Conservation (phyloP, 1,139 yeast species). For the Saccharomyces pastorianus region DNA sequence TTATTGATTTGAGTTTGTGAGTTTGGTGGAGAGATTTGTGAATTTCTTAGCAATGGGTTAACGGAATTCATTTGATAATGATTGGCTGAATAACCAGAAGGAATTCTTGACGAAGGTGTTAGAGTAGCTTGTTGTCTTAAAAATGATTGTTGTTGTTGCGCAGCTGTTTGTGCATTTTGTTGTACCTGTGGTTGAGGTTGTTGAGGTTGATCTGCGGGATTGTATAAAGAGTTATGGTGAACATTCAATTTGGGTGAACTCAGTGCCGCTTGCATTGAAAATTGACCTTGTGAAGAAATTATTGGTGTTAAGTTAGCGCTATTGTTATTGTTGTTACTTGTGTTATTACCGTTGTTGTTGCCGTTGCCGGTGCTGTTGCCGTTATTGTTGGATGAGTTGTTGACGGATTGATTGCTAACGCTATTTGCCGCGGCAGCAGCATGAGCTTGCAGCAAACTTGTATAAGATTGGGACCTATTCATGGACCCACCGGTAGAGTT, state of each 20-base stretch:
- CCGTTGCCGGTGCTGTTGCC: not conserved
- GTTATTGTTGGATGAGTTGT: constrained; percentile 10
- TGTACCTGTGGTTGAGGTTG: constrained; percentile 10
- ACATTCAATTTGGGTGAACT: not conserved
- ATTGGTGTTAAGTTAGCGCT: constrained; percentile 10
- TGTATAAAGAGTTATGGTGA: constrained; percentile 2
- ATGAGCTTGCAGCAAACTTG: constrained; percentile 31
- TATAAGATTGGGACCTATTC: constrained; percentile 30
- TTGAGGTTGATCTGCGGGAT: constrained; percentile 3
- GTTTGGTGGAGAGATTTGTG: constrained; percentile 25
- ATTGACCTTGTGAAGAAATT: constrained; percentile 7
- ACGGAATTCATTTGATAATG: constrained; percentile 21
- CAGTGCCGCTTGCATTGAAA: constrained; percentile 7
- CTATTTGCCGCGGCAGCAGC: constrained; percentile 13
- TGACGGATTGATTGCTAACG: not conserved
- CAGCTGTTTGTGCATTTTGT: constrained; percentile 12
- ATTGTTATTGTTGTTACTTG: constrained; percentile 1
- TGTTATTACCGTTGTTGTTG: not conserved
- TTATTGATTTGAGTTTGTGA: constrained; percentile 15
- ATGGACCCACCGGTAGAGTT: constrained; percentile 33
- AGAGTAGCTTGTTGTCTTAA: constrained; percentile 25
- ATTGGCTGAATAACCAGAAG: constrained; percentile 29
- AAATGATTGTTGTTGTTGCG: constrained; percentile 22
- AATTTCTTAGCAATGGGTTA: constrained; percentile 29
- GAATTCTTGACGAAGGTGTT: constrained; percentile 30